Evolutionary conservation across 2,329 filamentous ascomycete genomes (phyloP).

Genomic region (Trichoderma koningiopsis): DNA sequence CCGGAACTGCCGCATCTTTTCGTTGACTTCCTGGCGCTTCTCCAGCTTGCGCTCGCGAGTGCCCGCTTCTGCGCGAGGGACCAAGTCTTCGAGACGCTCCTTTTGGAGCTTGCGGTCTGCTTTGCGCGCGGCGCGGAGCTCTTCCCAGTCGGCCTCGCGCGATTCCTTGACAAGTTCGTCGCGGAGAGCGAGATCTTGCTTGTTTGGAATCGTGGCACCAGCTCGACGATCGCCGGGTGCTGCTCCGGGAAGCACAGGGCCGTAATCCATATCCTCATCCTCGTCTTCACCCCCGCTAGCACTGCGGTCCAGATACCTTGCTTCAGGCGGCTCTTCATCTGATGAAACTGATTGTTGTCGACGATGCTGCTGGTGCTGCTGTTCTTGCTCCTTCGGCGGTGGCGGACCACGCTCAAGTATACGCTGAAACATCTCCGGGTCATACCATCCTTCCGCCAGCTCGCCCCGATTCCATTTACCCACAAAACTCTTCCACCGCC

Average conservation of each 20-base stretch:
- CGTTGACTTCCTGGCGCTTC: conserved; percentile 74
- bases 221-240: conserved; percentile 30
- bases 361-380: conserved; percentile 16
- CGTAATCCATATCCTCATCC: conserved; percentile 53
- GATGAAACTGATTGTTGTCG: conserved; percentile 6
- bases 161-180: conserved; percentile 55
- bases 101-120: conserved; percentile 68
- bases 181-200: conserved; percentile 71
- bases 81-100: conserved; percentile 76
- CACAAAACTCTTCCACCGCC: conserved; percentile 92
- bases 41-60: conserved; percentile 83
- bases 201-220: conserved; percentile 67
- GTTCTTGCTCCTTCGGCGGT: neutral
- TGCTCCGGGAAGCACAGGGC: conserved; percentile 40
- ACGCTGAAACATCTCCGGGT: conserved; percentile 66
- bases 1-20: conserved; percentile 72
- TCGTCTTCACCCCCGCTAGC: conserved; percentile 35
- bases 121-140: conserved; percentile 63
- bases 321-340: neutral
- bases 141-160: conserved; percentile 52
- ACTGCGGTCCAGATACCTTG: conserved; percentile 11
- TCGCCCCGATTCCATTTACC: conserved; percentile 90
- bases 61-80: conserved; percentile 79
- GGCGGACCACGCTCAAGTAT: conserved; percentile 37
- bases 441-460: conserved; percentile 91